A percentile compares a stretch with the other conserved stretches of the same genome.
Conservation (phyloP, 257 asterid genomes). For the Agastache rugosa region DNA sequence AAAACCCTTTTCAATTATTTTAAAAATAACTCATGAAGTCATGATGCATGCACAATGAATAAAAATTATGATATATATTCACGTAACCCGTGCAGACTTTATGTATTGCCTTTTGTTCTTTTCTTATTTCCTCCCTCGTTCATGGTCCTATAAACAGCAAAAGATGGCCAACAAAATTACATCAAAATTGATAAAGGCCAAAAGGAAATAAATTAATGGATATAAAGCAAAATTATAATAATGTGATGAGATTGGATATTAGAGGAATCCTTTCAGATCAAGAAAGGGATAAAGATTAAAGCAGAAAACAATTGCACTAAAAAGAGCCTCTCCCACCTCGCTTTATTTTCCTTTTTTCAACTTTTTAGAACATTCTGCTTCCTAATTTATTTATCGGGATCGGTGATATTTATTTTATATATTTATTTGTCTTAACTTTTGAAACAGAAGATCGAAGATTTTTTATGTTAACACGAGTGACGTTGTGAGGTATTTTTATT, state of each 20-base stretch:
- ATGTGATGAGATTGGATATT: constrained; percentile 22
- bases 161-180: background rate
- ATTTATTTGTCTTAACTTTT: constrained; percentile 37
- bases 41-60: background rate
- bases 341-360: constrained; percentile 26
- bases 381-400: constrained; percentile 29
- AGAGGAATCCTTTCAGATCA: constrained; percentile 43
- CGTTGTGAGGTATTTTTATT: constrained; percentile 1
- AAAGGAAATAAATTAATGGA: constrained; percentile 26
- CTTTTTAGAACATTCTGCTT: constrained; percentile 45
- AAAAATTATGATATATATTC: constrained; percentile 9
- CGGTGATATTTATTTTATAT: background rate
- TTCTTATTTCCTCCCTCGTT: background rate
- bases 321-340: constrained; percentile 36
- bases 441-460: constrained; percentile 28
- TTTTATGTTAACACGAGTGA: constrained; percentile 37
- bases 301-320: constrained; percentile 22
- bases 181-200: constrained; percentile 13
- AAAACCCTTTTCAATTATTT: background rate
- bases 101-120: background rate
- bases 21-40: background rate
- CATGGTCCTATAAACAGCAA: constrained; percentile 17
- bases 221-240: constrained; percentile 19
- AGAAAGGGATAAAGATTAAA: constrained; percentile 46
- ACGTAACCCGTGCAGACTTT: constrained; percentile 11